Percentiles rank a stretch among this genome's conserved stretches.
phyloP scores from a whole-genome alignment of 2,329 filamentous ascomycete genomes.

The Talaromyces verruculosus region DNA sequence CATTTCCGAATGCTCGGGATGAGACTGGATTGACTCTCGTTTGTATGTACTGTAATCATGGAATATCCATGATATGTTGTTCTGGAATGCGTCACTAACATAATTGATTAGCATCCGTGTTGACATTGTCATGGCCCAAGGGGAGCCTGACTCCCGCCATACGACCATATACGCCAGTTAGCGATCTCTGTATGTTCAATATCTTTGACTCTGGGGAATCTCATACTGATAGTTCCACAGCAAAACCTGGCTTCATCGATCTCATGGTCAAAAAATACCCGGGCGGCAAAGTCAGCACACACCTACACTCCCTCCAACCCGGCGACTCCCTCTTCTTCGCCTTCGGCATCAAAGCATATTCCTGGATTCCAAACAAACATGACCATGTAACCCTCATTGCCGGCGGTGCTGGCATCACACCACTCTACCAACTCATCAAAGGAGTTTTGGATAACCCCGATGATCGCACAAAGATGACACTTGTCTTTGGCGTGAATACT shows the following conservation, averaged over 20 bases:
- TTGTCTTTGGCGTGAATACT: slow-evolving; percentile 66
- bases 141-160: slow-evolving; percentile 60
- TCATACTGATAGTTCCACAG: slow-evolving; percentile 33
- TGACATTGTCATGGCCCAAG: slow-evolving; percentile 61
- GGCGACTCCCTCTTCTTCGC: slow-evolving; percentile 63
- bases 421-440: slow-evolving; percentile 64
- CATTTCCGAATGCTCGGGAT: slow-evolving; percentile 15
- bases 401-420: slow-evolving; percentile 71
- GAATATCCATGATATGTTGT: neutral
- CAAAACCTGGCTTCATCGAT: slow-evolving; percentile 60
- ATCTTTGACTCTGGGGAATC: too few relatives aligned
- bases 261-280: slow-evolving; percentile 69
- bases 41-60: slow-evolving; percentile 13
- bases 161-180: slow-evolving; percentile 67
- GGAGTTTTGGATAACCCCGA: slow-evolving; percentile 62
- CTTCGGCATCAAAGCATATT: slow-evolving; percentile 54
- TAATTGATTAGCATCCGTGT: slow-evolving; percentile 50
- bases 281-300: slow-evolving; percentile 61
- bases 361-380: slow-evolving; percentile 53
- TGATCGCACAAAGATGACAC: slow-evolving; percentile 62
- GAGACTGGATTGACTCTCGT: slow-evolving; percentile 18
- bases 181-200: slow-evolving; percentile 46
- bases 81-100: neutral
- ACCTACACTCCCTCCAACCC: slow-evolving; percentile 65
- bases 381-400: slow-evolving; percentile 64